A percentile compares a stretch with the other conserved stretches of the same genome.
These are phyloP conservation scores for Hemisphaericaspora xylanilytica DNA, from an alignment of 1,139 yeast species.

Conservation along the genomic window DNA sequence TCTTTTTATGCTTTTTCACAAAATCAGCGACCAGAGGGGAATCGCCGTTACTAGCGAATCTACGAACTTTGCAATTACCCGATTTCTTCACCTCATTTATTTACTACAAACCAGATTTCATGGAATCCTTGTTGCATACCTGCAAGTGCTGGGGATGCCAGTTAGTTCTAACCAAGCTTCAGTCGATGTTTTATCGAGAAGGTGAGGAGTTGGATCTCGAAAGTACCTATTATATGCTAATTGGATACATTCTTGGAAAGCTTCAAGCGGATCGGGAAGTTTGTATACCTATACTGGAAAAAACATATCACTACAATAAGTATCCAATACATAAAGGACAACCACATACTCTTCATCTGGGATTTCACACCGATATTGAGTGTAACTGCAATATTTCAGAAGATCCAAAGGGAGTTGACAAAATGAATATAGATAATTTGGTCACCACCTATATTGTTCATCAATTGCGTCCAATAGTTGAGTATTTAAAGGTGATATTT, in stretches of 20 bases:
- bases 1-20: constrained; percentile 29
- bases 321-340: constrained; percentile 41
- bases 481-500: constrained; percentile 26
- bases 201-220: constrained; percentile 22
- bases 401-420: constrained; percentile 25
- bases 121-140: constrained; percentile 35
- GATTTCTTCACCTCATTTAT: constrained; percentile 41
- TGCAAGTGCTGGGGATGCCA: constrained; percentile 40
- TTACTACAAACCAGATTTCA: constrained; percentile 40
- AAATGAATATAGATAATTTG: constrained; percentile 31
- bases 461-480: constrained; percentile 32
- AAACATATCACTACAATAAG: constrained; percentile 21
- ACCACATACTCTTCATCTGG: constrained; percentile 36
- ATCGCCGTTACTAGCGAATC: constrained; percentile 15
- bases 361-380: constrained; percentile 23
- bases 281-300: constrained; percentile 36
- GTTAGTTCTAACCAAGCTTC: constrained; percentile 24
- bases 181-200: constrained; percentile 22
- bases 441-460: constrained; percentile 38
- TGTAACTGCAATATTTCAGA: constrained; percentile 25
- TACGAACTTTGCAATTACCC: constrained; percentile 32
- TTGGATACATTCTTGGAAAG: constrained; percentile 38
- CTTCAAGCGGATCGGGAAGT: constrained; percentile 40
- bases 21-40: constrained; percentile 8
- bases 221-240: constrained; percentile 30